A percentile compares a stretch with the other conserved stretches of the same genome.
Conservation (phyloP, 2,329 filamentous ascomycete genomes). For the Exutisphaerella laricina region DNA sequence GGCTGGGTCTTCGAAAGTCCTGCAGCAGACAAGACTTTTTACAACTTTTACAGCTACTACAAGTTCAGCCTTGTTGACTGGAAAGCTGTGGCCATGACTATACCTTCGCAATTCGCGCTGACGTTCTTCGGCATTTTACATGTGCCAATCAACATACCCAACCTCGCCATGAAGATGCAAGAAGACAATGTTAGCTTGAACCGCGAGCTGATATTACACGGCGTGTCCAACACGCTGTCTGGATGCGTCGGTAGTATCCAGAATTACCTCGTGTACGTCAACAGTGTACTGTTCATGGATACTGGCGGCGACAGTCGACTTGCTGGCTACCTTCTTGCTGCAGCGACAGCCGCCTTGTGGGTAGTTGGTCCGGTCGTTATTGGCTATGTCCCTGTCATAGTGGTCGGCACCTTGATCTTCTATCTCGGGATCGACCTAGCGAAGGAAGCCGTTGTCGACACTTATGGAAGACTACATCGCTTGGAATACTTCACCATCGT, state of each 20-base stretch:
- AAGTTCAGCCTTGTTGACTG: constrained; percentile 61
- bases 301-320: constrained; percentile 83
- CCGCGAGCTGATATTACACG: constrained; percentile 84
- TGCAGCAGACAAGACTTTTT: constrained; percentile 82
- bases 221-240: constrained; percentile 86
- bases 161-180: constrained; percentile 79
- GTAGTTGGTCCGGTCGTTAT: constrained; percentile 81
- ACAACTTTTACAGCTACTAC: constrained; percentile 95
- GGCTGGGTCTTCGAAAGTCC: constrained; percentile 94
- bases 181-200: constrained; percentile 92
- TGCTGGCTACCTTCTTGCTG: constrained; percentile 78
- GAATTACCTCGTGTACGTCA: constrained; percentile 97
- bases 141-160: constrained; percentile 96
- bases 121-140: constrained; percentile 97
- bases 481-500: constrained; percentile 87
- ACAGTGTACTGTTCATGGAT: constrained; percentile 92
- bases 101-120: constrained; percentile 92
- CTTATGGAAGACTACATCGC: constrained; percentile 77
- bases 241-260: constrained; percentile 81
- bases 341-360: constrained; percentile 74
- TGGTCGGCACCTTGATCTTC: constrained; percentile 93
- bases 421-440: constrained; percentile 89
- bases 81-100: constrained; percentile 72
- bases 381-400: constrained; percentile 92
- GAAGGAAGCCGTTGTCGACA: constrained; percentile 79